Evolutionary conservation across 371 early-diverging fungal species (phyloP).

Genomic region (Rhizopus stolonifer): DNA sequence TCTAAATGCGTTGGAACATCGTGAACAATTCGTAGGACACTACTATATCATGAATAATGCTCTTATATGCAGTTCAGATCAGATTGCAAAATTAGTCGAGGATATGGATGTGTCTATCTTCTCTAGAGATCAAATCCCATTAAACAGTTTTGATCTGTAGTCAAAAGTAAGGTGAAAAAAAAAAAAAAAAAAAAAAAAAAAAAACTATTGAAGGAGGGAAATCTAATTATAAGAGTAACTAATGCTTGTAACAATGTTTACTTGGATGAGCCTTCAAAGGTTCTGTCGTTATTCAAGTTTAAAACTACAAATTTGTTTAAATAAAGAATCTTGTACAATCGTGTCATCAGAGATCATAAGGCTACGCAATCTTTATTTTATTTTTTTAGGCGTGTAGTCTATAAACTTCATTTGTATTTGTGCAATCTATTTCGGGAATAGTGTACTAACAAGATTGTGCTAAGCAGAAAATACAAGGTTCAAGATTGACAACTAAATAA

Average conservation of each 20-base stretch:
- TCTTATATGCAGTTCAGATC: constrained; percentile 8
- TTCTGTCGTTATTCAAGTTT: constrained; percentile 15
- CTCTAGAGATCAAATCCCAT: constrained; percentile 20
- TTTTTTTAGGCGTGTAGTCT: constrained; percentile 2
- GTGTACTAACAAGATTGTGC: too few species aligned
- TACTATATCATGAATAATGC: constrained; percentile 10
- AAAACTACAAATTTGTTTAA: constrained; percentile 16
- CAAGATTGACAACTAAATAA: too few species aligned
- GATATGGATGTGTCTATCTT: too few species aligned
- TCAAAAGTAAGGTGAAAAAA: constrained; percentile 15
- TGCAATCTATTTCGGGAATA: constrained; percentile 4
- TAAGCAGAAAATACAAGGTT: too few species aligned
- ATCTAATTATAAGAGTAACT: constrained; percentile 6
- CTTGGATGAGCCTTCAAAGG: constrained; percentile 9
- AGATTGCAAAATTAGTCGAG: constrained; percentile 16
- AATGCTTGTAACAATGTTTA: constrained; percentile 9
- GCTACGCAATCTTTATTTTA: not conserved
- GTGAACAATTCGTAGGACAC: constrained; percentile 3
- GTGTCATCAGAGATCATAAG: not conserved
- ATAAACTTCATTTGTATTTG: not conserved
- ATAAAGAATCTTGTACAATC: not conserved
- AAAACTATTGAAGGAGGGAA: constrained; percentile 15
- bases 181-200: too few species aligned
- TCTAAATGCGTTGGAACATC: constrained; percentile 6
- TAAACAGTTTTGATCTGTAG: constrained; percentile 21